These are phyloP conservation scores for Tritrichomonas musculus DNA, from an alignment of 208 protist species.

Conservation along the genomic window DNA sequence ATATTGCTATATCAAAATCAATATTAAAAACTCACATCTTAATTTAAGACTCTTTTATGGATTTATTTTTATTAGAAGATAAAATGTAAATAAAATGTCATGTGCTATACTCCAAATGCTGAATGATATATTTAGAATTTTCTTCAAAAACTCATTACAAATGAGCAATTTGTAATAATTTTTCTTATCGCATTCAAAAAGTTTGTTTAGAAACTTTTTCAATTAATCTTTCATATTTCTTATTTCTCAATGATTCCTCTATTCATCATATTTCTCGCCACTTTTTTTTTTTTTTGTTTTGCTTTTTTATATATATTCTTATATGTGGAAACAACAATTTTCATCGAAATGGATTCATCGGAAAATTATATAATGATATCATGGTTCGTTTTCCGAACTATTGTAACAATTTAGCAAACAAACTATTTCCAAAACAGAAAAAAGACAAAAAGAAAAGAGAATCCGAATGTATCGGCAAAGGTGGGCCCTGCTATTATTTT, in stretches of 20 bases:
- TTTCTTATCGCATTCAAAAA: too few species aligned
- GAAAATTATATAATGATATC: background rate
- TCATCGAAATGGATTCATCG: background rate
- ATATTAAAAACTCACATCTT: too few species aligned
- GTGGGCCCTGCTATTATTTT: background rate
- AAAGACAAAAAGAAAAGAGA: background rate
- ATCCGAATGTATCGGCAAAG: background rate
- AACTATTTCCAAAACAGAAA: background rate
- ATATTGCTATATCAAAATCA: too few species aligned
- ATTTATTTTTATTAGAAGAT: too few species aligned
- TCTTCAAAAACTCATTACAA: too few species aligned
- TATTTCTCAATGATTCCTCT: background rate
- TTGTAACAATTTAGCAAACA: background rate
- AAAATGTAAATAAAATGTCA: too few species aligned
- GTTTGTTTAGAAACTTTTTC: too few species aligned
- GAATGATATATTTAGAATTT: too few species aligned
- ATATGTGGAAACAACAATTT: conserved; percentile 18
- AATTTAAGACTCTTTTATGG: too few species aligned
- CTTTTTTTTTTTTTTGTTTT: background rate
- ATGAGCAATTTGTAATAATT: too few species aligned
- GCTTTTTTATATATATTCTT: background rate
- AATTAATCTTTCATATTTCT: too few species aligned
- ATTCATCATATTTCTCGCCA: background rate
- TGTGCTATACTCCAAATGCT: too few species aligned
- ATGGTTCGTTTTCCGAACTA: background rate